phyloP scores from a whole-genome alignment of 1,284 basidiomycete genomes.

The Tremellales sp. region DNA sequence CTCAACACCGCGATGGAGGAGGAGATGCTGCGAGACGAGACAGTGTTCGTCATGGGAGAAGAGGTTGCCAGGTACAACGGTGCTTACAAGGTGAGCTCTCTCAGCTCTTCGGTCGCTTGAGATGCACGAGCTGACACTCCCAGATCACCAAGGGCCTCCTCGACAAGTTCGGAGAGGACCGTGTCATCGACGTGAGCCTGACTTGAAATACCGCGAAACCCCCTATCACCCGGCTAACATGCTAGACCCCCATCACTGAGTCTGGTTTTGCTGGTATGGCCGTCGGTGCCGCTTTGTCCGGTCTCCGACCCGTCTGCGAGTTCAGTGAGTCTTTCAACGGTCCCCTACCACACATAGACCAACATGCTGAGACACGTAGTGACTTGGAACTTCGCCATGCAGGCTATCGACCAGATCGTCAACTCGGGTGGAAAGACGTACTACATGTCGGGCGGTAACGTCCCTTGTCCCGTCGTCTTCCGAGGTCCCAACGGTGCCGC shows the following conservation, averaged over 20 bases:
- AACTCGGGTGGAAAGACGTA: conserved; percentile 99
- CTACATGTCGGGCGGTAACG: conserved; percentile 99
- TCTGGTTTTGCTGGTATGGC: conserved; percentile 98
- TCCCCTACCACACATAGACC: conserved; percentile 11
- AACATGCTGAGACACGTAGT: conserved; percentile 60
- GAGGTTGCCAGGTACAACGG: conserved; percentile 99
- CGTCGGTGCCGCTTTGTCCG: conserved; percentile 88
- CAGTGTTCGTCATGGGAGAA: conserved; percentile 93
- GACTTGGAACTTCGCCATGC: conserved; percentile 50
- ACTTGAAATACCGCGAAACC: too few relatives aligned
- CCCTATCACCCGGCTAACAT: too few relatives aligned
- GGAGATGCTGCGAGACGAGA: conserved; percentile 96
- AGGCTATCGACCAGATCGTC: conserved; percentile 98
- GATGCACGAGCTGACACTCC: conserved; percentile 4
- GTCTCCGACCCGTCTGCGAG: conserved; percentile 95
- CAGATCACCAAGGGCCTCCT: conserved; percentile 95
- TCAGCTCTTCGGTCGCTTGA: conserved; percentile 1
- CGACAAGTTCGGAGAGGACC: conserved; percentile 99
- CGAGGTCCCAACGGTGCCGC: conserved; percentile 99
- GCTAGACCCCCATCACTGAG: conserved; percentile 85
- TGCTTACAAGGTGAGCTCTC: conserved; percentile 81
- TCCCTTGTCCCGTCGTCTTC: conserved; percentile 97
- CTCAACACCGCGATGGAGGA: conserved; percentile 99
- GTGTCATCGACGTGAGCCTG: conserved; percentile 74
- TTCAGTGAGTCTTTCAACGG: conserved; percentile 59